A percentile compares a stretch with the other conserved stretches of the same genome.
phyloP scores from a whole-genome alignment of 305 asterid species.

The Fraxinus sp. region DNA sequence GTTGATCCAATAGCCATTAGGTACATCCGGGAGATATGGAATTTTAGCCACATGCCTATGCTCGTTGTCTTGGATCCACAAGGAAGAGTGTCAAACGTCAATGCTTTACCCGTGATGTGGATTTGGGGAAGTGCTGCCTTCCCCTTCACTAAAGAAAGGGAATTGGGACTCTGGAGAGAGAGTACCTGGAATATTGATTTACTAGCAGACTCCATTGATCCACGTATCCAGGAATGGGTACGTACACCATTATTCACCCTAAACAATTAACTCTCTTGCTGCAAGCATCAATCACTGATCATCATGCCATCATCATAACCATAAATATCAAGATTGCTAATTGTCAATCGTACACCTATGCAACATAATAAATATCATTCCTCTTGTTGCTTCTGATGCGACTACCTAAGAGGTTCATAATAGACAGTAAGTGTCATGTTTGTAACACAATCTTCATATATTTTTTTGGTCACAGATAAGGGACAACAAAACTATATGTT shows the following conservation, averaged over 20 bases:
- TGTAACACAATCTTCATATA: not conserved
- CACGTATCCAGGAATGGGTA: constrained; percentile 57
- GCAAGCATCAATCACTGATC: not conserved
- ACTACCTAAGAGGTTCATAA: not conserved
- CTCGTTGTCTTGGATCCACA: constrained; percentile 79
- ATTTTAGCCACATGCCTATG: constrained; percentile 64
- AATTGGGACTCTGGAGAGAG: constrained; percentile 58
- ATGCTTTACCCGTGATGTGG: constrained; percentile 90
- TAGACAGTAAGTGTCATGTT: not conserved
- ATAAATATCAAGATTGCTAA: not conserved
- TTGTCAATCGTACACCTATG: not conserved
- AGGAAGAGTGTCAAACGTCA: constrained; percentile 57
- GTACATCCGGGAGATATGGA: constrained; percentile 62
- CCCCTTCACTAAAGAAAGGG: constrained; percentile 66
- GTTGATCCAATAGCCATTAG: constrained; percentile 61
- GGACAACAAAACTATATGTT: constrained; percentile 58
- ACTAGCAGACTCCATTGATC: constrained; percentile 62
- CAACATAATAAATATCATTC: not conserved
- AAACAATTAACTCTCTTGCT: not conserved
- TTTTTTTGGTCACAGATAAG: constrained; percentile 35
- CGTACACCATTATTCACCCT: not conserved
- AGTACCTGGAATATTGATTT: constrained; percentile 59
- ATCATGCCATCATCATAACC: not conserved
- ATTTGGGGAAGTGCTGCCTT: constrained; percentile 82
- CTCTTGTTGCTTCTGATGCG: not conserved